phyloP scores from a whole-genome alignment of 352 stramenopile species.

The Phytophthora macrochlamydospora region DNA sequence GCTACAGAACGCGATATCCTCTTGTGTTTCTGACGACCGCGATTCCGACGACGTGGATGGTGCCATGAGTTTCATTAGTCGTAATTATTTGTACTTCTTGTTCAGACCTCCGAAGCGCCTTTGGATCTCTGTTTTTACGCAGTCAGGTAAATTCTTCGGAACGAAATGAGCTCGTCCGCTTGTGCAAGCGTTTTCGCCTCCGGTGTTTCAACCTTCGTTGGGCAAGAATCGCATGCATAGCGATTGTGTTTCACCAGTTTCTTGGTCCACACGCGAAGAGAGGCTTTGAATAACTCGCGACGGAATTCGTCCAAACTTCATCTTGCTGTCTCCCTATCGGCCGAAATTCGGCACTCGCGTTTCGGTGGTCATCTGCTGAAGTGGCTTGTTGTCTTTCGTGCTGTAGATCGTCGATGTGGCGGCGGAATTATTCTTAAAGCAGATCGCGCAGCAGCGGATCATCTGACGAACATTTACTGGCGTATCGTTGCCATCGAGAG shows the following conservation, averaged over 20 bases:
- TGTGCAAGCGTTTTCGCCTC: background rate
- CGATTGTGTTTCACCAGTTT: background rate
- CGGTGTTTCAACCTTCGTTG: background rate
- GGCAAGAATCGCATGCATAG: conserved; percentile 11
- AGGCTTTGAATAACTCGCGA: background rate
- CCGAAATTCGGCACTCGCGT: background rate
- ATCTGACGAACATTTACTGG: background rate
- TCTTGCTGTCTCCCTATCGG: background rate
- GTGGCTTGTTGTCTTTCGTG: background rate
- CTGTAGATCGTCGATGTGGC: background rate
- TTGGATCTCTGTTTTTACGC: background rate
- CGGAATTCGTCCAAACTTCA: background rate
- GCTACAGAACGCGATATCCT: background rate
- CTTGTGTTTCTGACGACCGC: too few species aligned
- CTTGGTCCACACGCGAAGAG: background rate
- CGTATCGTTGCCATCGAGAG: too few species aligned
- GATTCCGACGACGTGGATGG: background rate
- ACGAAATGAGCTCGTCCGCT: conserved; percentile 6
- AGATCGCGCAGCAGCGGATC: conserved; percentile 5
- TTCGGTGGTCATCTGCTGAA: background rate
- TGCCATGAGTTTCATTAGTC: too few species aligned
- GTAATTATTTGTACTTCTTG: background rate
- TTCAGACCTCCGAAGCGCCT: background rate
- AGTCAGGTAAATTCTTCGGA: background rate
- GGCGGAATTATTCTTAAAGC: conserved; percentile 5